Base-by-base conservation (phyloP, 305 asterid species). In the Euphrasia arctica region DNA sequence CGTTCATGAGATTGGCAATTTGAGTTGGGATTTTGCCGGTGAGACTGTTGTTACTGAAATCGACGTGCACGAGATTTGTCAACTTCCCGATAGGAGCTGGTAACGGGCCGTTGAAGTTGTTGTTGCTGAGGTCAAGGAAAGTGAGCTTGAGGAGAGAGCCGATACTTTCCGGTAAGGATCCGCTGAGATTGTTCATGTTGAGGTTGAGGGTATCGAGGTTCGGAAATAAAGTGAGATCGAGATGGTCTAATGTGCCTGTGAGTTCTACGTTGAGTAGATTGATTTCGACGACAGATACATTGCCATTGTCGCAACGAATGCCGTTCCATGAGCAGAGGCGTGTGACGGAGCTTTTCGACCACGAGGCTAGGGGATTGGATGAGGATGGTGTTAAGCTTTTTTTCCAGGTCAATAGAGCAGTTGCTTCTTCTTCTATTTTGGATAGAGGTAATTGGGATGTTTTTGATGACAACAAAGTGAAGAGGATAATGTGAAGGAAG, bases 91-190 rank as follows among this genome's bases (percentile, higher is more conserved):
- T 78, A 72, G 71, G 83, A 0, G 80, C 63, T 15, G 86, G 90
- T 49, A 85, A 69, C 39, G 64, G 9, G 2, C 58, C 77, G 0
- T 8, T 65, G 0, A 85, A 59, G 4, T 70, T 0, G 34, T 82
- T 85, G 71, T 72, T 74, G 67, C 86, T 60, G 63, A 85, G 67
- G 79, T 85, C 88, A 76, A 85, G 62, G 78, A 59, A 64, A 6
- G 60, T 56, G 56, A 80, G 79, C 70, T 49, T 63, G 64, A 77
- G 48, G 52, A 75, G 73, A 11, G 31, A 73, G 34, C 87, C 90
- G 50, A 90, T 77, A 47, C 71, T 49, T 12, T 83, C 48, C 2
- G 97, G 97, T 59, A 90, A 78, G 2, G 80, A 67, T 54, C 97
- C 95, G 4, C 18, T 71, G 71, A 90, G 49, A 58, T 56, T 73